Base-by-base conservation (phyloP, 768 basidiomycete genomes). In the Auricularia heimuer region DNA sequence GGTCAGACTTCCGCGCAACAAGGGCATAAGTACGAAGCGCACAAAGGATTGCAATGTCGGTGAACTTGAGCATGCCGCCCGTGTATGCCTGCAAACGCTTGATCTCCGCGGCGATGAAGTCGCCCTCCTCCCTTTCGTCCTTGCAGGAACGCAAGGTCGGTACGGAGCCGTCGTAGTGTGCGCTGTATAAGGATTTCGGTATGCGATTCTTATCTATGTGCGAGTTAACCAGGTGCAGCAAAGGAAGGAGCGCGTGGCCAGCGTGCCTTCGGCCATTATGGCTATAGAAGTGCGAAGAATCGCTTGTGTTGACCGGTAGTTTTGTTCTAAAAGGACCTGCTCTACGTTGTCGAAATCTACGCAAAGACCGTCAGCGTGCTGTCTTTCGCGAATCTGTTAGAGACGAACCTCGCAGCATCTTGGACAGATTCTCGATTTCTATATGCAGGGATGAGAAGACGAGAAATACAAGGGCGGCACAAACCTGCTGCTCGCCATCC, bases 1-100 rank as follows among this genome's bases (percentile, higher is more conserved):
- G 7, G 35, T 60, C 29, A 29, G 24, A n/a, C 29, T 16, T 62
- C 18, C 18, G 21, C 18, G 14, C 44, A 12, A 36, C 37, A 8
- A 35, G 65, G 47, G 47, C 63, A 62, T 29, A 24, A 7, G 44
- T 29, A 29, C 29, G 29, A 29, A 29, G 77, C 88, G 69, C 67
- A 91, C 90, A 76, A n/a, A 95, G 79, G n/a, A 95, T 80, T 4
- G 84, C 90, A 72, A 92, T 90, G 73, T 94, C 92, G 33, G 83
- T 83, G 80, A 85, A 92, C 21, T 75, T 77, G 12, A 95, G 74
- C 60, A 83, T 75, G 0, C 89, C 89, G 16, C 91, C 92, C 68
- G 85, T 85, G 65, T 84, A 80, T 0, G 89, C 89, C n/a, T 88
- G 80, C 29, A 89, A 68, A 35, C 90, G 78, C 71, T 89, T 91